Evolutionary conservation across 2,329 filamentous ascomycete genomes (phyloP).

Genomic region (Calonectria ilicicola): DNA sequence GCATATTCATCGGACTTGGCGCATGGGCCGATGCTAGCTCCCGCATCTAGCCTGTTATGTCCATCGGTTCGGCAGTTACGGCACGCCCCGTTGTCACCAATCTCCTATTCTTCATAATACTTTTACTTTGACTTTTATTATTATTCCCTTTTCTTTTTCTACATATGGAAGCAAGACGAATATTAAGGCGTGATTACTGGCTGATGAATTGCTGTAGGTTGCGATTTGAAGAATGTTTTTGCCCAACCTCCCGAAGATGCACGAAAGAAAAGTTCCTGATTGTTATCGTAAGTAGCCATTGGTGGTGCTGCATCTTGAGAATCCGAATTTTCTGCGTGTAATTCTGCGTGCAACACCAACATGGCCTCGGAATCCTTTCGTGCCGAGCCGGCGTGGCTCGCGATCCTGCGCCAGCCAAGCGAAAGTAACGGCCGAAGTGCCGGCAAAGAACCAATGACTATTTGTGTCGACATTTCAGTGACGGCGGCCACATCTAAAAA

Average conservation of each 20-base stretch:
- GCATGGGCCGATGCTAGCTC: background rate
- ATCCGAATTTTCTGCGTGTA: background rate
- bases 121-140: background rate
- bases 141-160: background rate
- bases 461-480: background rate
- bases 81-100: background rate
- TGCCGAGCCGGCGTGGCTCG: background rate
- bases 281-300: background rate
- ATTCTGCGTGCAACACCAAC: background rate
- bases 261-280: no score
- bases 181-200: no score
- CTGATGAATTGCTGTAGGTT: no score
- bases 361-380: background rate
- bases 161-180: background rate
- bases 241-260: no score
- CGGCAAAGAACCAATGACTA: background rate
- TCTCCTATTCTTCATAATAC: no score
- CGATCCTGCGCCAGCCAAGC: background rate
- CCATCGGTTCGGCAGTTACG: background rate
- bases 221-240: no score
- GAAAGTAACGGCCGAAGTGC: background rate
- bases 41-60: background rate
- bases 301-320: background rate
- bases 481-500: background rate
- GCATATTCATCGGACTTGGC: background rate